These are phyloP conservation scores for Neocucurbitaria cava DNA, from an alignment of 2,329 filamentous ascomycete species.

Conservation along the genomic window DNA sequence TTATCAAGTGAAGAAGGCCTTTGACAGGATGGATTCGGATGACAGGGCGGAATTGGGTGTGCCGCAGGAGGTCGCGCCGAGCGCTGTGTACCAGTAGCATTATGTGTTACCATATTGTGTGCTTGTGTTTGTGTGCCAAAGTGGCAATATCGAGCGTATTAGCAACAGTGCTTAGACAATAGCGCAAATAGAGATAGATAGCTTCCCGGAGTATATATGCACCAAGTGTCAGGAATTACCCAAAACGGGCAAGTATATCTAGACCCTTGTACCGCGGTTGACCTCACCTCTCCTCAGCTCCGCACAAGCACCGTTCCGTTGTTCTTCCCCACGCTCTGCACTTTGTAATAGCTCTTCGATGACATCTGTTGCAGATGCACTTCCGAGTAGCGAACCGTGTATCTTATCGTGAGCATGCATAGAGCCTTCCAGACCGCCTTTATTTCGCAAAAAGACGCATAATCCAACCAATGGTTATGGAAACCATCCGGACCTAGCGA, in stretches of 20 bases:
- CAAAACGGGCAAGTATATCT: constrained; percentile 30
- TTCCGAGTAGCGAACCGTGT: neutral
- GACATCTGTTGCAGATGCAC: constrained; percentile 8
- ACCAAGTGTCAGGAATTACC: constrained; percentile 28
- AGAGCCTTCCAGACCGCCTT: constrained; percentile 6
- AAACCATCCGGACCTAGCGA: constrained; percentile 2
- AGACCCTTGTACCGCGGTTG: constrained; percentile 20
- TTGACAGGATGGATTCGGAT: constrained; percentile 69
- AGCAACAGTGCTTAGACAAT: constrained; percentile 29
- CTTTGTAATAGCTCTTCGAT: constrained; percentile 4
- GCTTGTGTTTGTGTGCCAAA: constrained; percentile 3
- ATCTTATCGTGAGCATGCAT: constrained; percentile 4
- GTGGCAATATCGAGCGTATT: constrained; percentile 12
- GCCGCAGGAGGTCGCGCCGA: constrained; percentile 25
- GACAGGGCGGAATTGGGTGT: constrained; percentile 52
- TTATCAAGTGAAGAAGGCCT: constrained; percentile 72
- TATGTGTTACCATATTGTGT: neutral
- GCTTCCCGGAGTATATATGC: constrained; percentile 24
- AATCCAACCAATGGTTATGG: constrained; percentile 6
- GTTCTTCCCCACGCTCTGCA: constrained; percentile 25
- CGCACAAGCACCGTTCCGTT: constrained; percentile 13
- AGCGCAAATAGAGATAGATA: constrained; percentile 30
- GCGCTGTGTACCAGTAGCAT: constrained; percentile 21
- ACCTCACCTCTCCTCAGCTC: constrained; percentile 27
- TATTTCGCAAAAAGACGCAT: constrained; percentile 10